A percentile compares a stretch with the other conserved stretches of the same genome.
Evolutionary conservation across 768 basidiomycete species (phyloP).

Genomic region (Gyrodon lividus): DNA sequence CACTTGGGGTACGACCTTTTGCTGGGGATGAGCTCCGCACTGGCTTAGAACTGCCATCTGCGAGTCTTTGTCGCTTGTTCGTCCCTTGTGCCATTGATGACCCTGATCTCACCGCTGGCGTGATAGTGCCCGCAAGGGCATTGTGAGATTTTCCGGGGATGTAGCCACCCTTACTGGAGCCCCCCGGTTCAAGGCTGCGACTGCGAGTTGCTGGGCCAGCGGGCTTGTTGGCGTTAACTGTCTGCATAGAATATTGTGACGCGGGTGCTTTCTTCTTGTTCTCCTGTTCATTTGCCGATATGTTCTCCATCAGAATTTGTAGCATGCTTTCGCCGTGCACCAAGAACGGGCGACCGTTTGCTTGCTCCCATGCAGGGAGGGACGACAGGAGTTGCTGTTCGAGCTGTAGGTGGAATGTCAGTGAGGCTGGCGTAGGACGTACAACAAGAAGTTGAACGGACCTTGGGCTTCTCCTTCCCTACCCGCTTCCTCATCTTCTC

Average conservation of each 20-base stretch:
- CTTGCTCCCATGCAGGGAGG: constrained; percentile 86
- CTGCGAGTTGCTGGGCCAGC: constrained; percentile 22
- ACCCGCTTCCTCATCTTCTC: constrained; percentile 98
- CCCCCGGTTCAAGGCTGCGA: constrained; percentile 28
- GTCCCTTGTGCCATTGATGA: constrained; percentile 44
- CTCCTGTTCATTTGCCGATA: constrained; percentile 77
- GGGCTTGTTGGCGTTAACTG: constrained; percentile 21
- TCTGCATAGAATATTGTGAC: constrained; percentile 33
- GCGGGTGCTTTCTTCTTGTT: constrained; percentile 57
- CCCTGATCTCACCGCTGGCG: constrained; percentile 59
- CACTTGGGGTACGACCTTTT: constrained; percentile 30
- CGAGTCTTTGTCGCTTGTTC: constrained; percentile 62
- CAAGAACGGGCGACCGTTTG: constrained; percentile 70
- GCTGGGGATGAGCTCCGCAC: constrained; percentile 25
- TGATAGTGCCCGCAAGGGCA: constrained; percentile 40
- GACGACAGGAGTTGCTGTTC: constrained; percentile 80
- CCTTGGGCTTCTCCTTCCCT: constrained; percentile 87
- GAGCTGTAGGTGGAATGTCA: constrained; percentile 58
- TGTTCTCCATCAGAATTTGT: constrained; percentile 69
- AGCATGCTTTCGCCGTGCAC: constrained; percentile 84
- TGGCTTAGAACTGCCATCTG: constrained; percentile 35
- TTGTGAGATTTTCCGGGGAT: constrained; percentile 32
- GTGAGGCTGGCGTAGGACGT: neutral
- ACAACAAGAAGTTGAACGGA: constrained; percentile 30
- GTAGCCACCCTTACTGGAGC: constrained; percentile 19